phyloP scores from a whole-genome alignment of 2,329 filamentous ascomycete species.

The Orbilia blumenaviensis region DNA sequence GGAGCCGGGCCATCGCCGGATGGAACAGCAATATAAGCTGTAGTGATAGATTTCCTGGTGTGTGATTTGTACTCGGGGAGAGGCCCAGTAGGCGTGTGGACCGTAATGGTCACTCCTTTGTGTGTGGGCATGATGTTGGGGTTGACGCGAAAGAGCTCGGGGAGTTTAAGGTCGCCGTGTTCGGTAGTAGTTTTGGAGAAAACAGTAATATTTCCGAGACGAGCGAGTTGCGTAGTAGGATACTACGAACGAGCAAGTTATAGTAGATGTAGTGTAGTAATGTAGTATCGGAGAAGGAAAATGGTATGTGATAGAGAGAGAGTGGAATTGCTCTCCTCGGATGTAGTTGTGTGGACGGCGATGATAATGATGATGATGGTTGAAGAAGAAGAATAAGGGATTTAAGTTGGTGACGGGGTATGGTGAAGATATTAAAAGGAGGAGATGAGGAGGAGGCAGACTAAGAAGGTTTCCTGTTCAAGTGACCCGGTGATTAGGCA shows the following conservation, averaged over 20 bases:
- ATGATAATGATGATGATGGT: not conserved
- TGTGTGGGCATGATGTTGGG: conserved; percentile 83
- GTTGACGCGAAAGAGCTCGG: conserved; percentile 13
- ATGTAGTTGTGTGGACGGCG: not conserved
- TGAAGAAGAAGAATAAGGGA: not conserved
- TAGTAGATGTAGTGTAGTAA: too few relatives aligned
- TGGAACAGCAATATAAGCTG: conserved; percentile 95
- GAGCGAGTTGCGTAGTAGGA: conserved; percentile 3
- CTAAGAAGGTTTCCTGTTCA: conserved; percentile 1
- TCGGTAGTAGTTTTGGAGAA: not conserved
- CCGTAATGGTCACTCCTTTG: conserved; percentile 97
- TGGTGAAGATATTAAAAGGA: not conserved
- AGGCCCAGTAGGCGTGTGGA: conserved; percentile 79
- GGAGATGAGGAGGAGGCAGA: not conserved
- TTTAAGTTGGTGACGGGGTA: too few relatives aligned
- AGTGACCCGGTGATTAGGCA: conserved; percentile 4
- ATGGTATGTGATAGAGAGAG: not conserved
- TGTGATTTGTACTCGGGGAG: conserved; percentile 94
- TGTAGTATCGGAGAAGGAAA: conserved; percentile 9
- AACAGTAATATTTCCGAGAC: not conserved
- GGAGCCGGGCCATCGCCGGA: conserved; percentile 33
- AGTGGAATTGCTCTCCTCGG: not conserved
- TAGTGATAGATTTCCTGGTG: conserved; percentile 91
- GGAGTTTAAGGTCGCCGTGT: conserved; percentile 4
- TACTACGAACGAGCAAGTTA: conserved; percentile 4